Base-by-base conservation (phyloP, 1,284 basidiomycete species). In the Amylostereum areolatum region DNA sequence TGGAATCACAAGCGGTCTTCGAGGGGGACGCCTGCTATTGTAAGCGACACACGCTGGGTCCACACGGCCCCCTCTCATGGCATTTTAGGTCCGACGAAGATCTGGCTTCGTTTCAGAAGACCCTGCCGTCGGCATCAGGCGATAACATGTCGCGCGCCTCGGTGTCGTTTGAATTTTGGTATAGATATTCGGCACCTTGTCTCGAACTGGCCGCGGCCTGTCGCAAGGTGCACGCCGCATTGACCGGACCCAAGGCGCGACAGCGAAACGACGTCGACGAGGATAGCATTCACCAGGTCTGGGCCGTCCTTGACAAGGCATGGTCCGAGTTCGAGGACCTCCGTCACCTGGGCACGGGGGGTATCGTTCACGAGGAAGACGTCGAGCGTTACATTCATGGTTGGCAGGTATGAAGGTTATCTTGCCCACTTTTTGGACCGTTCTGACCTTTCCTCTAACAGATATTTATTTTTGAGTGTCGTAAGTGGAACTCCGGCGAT, bases 241-340 rank as follows among this genome's bases (percentile, higher is more conserved):
- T 95, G 43, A 92, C 90, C 0, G 85, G 90, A 0, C 72, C 79
- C 11, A 80, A 79, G 52, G 89, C 90, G 3, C 76, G 77, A 25
- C 76, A 77, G 43, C 68, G 74, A 24, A 74, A 76, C 1, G 72
- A 77, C 4, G 69, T 92, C 35, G 79, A 88, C 57, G 78, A 77
- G 24, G 70, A 76, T 30, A 72, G 74, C 3, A 73, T 94, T 60
- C 71, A 79, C 30, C 75, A 82, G 48, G 82, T 88, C 8, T 95
- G 92, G 92, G 78, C 83, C 24, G 76, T 76, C n/a, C 76, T 95
- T 8, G 88, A 90, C 54, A 70, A 69, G 31, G 88, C 80, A 52
- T 93, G 89, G 89, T 78, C 85, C 41, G 87, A 90, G 49, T 83
- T 94, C 50, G 89, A 91, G 34, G 64, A 65, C 9, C 67, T 93